Base-by-base conservation (phyloP, 2,329 filamentous ascomycete genomes). In the Fonsecaea multimorphosa region DNA sequence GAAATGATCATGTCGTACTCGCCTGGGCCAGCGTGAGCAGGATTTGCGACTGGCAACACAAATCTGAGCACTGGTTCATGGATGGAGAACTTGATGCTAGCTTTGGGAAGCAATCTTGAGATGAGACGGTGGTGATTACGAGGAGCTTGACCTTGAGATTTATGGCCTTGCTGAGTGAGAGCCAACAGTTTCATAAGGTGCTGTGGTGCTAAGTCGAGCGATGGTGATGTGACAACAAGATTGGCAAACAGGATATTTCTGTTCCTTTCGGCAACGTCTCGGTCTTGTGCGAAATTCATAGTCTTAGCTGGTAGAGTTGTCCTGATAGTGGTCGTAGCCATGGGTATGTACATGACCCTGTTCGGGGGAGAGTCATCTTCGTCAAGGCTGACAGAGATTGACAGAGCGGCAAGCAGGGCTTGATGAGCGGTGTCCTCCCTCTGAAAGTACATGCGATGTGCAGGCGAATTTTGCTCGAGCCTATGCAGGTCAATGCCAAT, bases 371-470 rank as follows among this genome's bases (percentile, higher is more conserved):
- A 91, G 31, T 89, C 87, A n/a, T 92, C 92, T 75, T 97, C 93
- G 73, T 97, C 93, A 38, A 99, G 84, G 44, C 93, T 95, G 64
- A 98, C 85, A 0, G 94, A 94, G 63, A 99, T 91, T 0, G 95
- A 97, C 46, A 99, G 87, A 2, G 93, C 95, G 19, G 94, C 95
- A 24, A 95, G 86, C 38, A 99, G 84, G 11, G 93, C 95, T 81
- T 99, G 94, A 76, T 99, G 95, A 12, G 95, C 95, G 73, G 97
- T 89, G 75, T 97, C 95, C 68, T 92, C 90, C 24, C 90, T 88
- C 1, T 93, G 91, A 75, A 99, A 99, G 78, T 99, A 98, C 95
- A 98, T 99, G 69, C 95, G 89, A 82, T 99, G 95, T 0, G 94
- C 93, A 0, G 95, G 93, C 16, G 93, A 97, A 73, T 92, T 94